Percentiles rank a stretch among this genome's conserved stretches.
Conservation (phyloP, 75 land plant species). For the Pinus taeda region DNA sequence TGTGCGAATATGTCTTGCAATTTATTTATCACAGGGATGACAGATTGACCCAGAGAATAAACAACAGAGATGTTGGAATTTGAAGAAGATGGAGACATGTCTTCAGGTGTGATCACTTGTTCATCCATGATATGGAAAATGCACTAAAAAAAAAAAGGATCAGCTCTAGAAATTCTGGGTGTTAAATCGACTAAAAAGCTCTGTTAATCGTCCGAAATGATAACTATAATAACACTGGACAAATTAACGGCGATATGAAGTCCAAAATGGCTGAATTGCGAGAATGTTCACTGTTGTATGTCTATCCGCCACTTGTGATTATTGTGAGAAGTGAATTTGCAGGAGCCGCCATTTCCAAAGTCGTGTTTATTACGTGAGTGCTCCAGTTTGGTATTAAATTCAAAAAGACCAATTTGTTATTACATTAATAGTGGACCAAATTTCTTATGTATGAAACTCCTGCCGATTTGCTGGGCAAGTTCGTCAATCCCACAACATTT, state of each 20-base stretch:
- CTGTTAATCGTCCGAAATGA: background rate
- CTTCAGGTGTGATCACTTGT: background rate
- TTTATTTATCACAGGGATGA: slow-evolving; percentile 86
- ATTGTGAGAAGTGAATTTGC: no score
- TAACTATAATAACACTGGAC: background rate
- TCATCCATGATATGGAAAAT: background rate
- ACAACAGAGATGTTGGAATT: background rate
- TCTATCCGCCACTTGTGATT: no score
- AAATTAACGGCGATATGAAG: background rate
- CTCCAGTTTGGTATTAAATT: no score
- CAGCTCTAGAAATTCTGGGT: no score
- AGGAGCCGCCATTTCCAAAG: no score
- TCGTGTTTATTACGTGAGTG: no score
- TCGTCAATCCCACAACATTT: no score
- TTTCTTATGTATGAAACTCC: no score
- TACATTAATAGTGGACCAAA: no score
- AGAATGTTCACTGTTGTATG: no score
- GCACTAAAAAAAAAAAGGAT: background rate
- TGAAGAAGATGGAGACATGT: slow-evolving; percentile 1
- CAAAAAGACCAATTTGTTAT: no score
- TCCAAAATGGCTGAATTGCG: background rate
- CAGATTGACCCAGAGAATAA: slow-evolving; percentile 48
- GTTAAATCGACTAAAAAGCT: background rate
- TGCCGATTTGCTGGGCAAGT: no score
- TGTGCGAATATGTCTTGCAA: slow-evolving; percentile 80